Evolutionary conservation across 371 early-diverging fungal genomes (phyloP).

Genomic region (Basidiobolus meristosporus): DNA sequence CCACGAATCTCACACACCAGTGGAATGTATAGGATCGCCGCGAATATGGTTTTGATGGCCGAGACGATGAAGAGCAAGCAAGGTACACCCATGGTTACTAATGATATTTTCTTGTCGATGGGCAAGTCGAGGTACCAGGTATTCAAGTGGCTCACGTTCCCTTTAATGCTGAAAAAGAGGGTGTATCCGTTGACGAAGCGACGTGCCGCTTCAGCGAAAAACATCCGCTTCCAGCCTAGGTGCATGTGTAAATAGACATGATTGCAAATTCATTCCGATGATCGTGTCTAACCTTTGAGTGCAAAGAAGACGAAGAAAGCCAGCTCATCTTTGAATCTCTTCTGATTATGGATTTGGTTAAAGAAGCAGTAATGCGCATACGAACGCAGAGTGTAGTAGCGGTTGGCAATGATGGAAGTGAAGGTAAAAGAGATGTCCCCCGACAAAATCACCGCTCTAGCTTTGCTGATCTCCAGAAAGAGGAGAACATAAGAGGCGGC

Average conservation of each 20-base stretch:
- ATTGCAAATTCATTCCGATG: neutral
- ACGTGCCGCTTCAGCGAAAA: slow-evolving; percentile 70
- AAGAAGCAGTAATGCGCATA: slow-evolving; percentile 69
- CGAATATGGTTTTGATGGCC: slow-evolving; percentile 25
- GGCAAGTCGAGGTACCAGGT: neutral
- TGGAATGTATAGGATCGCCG: slow-evolving; percentile 53
- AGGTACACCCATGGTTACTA: slow-evolving; percentile 36
- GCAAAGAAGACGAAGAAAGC: slow-evolving; percentile 81
- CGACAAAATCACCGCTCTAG: slow-evolving; percentile 27
- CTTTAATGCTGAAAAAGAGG: slow-evolving; percentile 5
- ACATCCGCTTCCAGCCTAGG: slow-evolving; percentile 59
- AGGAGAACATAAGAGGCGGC: slow-evolving; percentile 45
- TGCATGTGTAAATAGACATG: neutral
- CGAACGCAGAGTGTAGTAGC: slow-evolving; percentile 26
- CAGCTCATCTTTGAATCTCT: slow-evolving; percentile 33
- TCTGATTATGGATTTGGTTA: slow-evolving; percentile 38
- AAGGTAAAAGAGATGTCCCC: slow-evolving; percentile 58
- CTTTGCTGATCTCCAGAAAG: slow-evolving; percentile 47
- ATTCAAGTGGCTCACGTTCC: neutral
- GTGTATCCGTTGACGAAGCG: slow-evolving; percentile 41
- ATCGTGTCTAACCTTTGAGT: slow-evolving; percentile 35
- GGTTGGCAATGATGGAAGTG: slow-evolving; percentile 50
- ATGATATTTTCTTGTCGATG: slow-evolving; percentile 3
- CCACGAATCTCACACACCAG: slow-evolving; percentile 58
- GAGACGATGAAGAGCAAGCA: slow-evolving; percentile 37